Evolutionary conservation across 148 eudicot genomes (phyloP).

Genomic region (Spergularia marina): DNA sequence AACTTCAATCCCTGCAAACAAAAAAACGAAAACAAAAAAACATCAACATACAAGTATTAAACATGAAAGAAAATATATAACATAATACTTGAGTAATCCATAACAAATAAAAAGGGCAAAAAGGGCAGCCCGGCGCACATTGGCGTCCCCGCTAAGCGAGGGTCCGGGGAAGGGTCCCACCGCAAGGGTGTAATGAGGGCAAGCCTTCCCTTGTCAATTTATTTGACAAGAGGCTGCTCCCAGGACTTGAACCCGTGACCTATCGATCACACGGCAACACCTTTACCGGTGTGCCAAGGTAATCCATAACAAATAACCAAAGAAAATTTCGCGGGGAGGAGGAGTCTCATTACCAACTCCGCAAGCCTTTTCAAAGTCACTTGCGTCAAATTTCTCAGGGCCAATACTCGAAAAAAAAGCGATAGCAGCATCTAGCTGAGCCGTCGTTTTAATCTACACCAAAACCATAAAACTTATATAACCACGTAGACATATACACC

Average conservation of each 20-base stretch:
- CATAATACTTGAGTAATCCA: not conserved
- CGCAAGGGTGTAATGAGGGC: no score
- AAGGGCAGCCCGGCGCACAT: no score
- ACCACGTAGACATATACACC: not conserved
- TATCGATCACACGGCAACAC: no score
- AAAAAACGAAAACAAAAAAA: not conserved
- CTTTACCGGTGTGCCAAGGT: no score
- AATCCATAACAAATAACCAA: constrained; percentile 8
- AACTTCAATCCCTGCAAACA: constrained; percentile 68
- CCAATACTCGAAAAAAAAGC: constrained; percentile 57
- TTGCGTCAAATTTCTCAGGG: constrained; percentile 49
- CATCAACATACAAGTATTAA: not conserved
- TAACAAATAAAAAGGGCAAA: not conserved
- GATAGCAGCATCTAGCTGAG: constrained; percentile 94
- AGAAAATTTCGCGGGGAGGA: not conserved
- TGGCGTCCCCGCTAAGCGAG: no score
- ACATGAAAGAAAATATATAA: not conserved
- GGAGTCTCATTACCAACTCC: constrained; percentile 75
- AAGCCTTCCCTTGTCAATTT: no score
- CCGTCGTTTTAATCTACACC: constrained; percentile 77
- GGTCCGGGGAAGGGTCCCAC: no score
- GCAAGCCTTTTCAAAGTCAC: constrained; percentile 78
- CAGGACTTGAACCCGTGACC: no score
- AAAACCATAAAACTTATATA: not conserved
- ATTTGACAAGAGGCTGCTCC: no score